Evolutionary conservation across 2,329 filamentous ascomycete species (phyloP).

Genomic region (Alternaria hordeiaustralica): DNA sequence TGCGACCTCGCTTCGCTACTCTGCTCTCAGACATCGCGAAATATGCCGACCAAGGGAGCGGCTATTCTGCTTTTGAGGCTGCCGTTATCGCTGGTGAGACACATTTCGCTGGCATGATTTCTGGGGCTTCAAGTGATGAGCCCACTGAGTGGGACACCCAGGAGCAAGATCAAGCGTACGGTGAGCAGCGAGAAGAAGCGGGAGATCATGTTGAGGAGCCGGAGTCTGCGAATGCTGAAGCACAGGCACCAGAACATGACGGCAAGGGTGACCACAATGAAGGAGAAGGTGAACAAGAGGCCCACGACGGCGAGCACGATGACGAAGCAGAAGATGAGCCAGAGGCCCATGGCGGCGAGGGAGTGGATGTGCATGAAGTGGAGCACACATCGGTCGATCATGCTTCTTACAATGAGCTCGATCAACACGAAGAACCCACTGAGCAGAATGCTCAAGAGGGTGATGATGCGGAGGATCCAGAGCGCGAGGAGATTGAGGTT

Average conservation of each 20-base stretch:
- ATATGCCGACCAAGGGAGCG: slow-evolving; percentile 63
- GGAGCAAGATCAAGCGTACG: slow-evolving; percentile 11
- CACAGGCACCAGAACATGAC: slow-evolving; percentile 1
- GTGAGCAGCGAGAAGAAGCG: slow-evolving; percentile 1
- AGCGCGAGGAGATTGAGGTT: neutral
- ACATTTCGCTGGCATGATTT: slow-evolving; percentile 27
- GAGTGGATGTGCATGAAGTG: neutral
- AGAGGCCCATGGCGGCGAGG: neutral
- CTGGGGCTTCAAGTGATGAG: slow-evolving; percentile 26
- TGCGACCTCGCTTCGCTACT: slow-evolving; percentile 60
- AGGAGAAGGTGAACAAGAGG: neutral
- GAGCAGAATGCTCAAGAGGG: neutral
- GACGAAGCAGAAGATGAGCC: slow-evolving; percentile 1
- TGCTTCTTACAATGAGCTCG: neutral
- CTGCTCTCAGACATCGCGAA: slow-evolving; percentile 60
- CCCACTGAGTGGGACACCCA: slow-evolving; percentile 31
- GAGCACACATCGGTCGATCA: slow-evolving; percentile 1
- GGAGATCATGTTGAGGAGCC: neutral
- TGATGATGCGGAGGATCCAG: neutral
- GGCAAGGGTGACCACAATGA: slow-evolving; percentile 5
- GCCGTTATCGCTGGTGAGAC: slow-evolving; percentile 37
- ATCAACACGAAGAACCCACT: neutral
- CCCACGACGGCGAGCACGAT: neutral
- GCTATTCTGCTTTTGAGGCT: slow-evolving; percentile 57
- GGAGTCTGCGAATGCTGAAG: slow-evolving; percentile 6